These are phyloP conservation scores for Beauveria bassiana DNA, from an alignment of 2,329 filamentous ascomycete genomes.

Conservation along the genomic window DNA sequence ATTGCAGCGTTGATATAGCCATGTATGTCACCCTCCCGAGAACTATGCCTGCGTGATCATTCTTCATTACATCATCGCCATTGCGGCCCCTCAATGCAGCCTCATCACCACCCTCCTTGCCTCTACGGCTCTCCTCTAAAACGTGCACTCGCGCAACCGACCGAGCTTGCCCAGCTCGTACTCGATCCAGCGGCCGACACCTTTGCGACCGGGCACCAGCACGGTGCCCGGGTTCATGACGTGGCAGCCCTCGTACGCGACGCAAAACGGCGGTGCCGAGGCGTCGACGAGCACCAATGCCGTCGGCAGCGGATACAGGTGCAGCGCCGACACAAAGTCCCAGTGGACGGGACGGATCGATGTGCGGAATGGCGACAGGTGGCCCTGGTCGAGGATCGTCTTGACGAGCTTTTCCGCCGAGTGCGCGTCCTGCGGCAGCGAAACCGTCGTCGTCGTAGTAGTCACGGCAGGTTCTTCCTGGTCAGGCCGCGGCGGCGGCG, in stretches of 20 bases:
- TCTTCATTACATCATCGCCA: not conserved
- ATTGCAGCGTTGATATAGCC: not conserved
- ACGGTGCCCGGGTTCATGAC: slow-evolving; percentile 87
- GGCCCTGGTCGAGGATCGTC: slow-evolving; percentile 84
- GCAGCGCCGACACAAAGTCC: slow-evolving; percentile 72
- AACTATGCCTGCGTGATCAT: not conserved
- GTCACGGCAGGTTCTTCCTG: slow-evolving; percentile 13
- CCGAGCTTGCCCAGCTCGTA: slow-evolving; percentile 65
- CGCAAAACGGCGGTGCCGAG: slow-evolving; percentile 71
- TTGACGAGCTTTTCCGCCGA: slow-evolving; percentile 75
- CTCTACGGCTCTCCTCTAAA: slow-evolving; percentile 29
- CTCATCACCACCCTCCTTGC: too few species aligned
- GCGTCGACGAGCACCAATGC: slow-evolving; percentile 76
- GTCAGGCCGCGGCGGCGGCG: not conserved
- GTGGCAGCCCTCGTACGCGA: slow-evolving; percentile 92
- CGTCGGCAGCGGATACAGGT: slow-evolving; percentile 83
- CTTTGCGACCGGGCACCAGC: slow-evolving; percentile 59
- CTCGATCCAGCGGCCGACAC: slow-evolving; percentile 76
- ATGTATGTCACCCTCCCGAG: not conserved
- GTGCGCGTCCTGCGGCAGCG: slow-evolving; percentile 41
- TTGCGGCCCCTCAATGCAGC: not conserved
- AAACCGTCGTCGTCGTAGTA: slow-evolving; percentile 10
- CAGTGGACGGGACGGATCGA: slow-evolving; percentile 74
- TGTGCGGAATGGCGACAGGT: slow-evolving; percentile 81
- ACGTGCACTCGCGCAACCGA: slow-evolving; percentile 53